These are phyloP conservation scores for Lentinula sp. DNA, from an alignment of 768 basidiomycete genomes.

Conservation along the genomic window DNA sequence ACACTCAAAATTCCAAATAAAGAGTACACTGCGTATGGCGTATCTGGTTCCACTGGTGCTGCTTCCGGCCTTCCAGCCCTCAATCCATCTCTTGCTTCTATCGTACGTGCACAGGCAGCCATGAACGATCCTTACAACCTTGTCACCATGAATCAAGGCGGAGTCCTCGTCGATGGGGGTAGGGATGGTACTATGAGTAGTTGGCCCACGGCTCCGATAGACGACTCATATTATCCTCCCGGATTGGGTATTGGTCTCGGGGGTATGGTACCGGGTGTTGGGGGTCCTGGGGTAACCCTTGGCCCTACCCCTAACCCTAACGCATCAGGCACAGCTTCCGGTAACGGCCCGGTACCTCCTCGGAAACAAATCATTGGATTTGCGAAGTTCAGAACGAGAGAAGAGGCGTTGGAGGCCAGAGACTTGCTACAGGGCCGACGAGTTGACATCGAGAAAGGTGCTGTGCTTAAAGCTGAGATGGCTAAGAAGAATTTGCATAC, in stretches of 20 bases:
- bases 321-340: not conserved
- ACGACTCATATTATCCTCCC: conserved; percentile 24
- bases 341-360: conserved; percentile 35
- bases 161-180: conserved; percentile 73
- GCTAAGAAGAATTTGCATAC: conserved; percentile 99
- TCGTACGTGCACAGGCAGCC: conserved; percentile 33
- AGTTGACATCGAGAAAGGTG: conserved; percentile 90
- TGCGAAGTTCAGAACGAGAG: conserved; percentile 86
- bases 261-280: not conserved
- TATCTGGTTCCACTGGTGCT: conserved; percentile 17
- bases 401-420: conserved; percentile 81
- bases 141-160: conserved; percentile 77
- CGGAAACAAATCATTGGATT: conserved; percentile 98
- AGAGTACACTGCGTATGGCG: conserved; percentile 73
- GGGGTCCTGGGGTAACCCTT: conserved; percentile 5
- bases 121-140: conserved; percentile 81
- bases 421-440: conserved; percentile 85
- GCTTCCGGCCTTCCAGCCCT: conserved; percentile 6
- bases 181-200: conserved; percentile 67
- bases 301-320: conserved; percentile 14
- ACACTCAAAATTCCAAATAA: conserved; percentile 97
- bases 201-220: conserved; percentile 45
- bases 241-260: conserved; percentile 3
- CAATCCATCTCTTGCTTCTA: conserved; percentile 22
- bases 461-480: conserved; percentile 97